A percentile compares a stretch with the other conserved stretches of the same genome.
Conservation (phyloP, 2,329 filamentous ascomycete genomes). For the Fusarium nematophilum region DNA sequence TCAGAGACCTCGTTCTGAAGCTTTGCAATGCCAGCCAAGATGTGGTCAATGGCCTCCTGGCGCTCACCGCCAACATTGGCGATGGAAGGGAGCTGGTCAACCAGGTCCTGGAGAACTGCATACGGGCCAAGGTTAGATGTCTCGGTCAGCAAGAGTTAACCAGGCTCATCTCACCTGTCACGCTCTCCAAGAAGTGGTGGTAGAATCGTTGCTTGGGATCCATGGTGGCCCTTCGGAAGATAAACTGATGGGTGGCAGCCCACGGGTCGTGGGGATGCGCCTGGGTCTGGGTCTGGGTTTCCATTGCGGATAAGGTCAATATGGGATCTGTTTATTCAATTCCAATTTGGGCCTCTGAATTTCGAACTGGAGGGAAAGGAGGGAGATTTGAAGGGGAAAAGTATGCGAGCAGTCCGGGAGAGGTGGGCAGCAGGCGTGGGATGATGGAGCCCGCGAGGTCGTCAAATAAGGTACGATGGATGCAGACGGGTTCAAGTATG, state of each 20-base stretch:
- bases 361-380: neutral
- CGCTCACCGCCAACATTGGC: constrained; percentile 76
- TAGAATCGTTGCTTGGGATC: constrained; percentile 82
- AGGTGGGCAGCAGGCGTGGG: constrained; percentile 4
- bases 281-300: constrained; percentile 39
- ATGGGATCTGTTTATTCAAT: constrained; percentile 10
- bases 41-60: constrained; percentile 82
- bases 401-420: neutral
- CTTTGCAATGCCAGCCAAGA: constrained; percentile 81
- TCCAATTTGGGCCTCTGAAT: neutral
- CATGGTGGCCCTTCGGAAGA: constrained; percentile 45
- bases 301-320: constrained; percentile 39
- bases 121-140: constrained; percentile 7
- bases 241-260: constrained; percentile 39
- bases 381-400: neutral
- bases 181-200: constrained; percentile 81
- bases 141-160: neutral
- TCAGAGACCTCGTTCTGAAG: constrained; percentile 89
- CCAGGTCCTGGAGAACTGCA: constrained; percentile 80
- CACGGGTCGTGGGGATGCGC: constrained; percentile 30
- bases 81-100: constrained; percentile 73
- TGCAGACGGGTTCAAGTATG: constrained; percentile 9
- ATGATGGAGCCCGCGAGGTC: constrained; percentile 6
- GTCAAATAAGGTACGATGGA: constrained; percentile 9
- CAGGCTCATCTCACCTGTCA: constrained; percentile 66